Percentiles rank a stretch among this genome's conserved stretches.
Conservation (phyloP, 2,329 filamentous ascomycete species). For the Colletotrichum eremochloae region DNA sequence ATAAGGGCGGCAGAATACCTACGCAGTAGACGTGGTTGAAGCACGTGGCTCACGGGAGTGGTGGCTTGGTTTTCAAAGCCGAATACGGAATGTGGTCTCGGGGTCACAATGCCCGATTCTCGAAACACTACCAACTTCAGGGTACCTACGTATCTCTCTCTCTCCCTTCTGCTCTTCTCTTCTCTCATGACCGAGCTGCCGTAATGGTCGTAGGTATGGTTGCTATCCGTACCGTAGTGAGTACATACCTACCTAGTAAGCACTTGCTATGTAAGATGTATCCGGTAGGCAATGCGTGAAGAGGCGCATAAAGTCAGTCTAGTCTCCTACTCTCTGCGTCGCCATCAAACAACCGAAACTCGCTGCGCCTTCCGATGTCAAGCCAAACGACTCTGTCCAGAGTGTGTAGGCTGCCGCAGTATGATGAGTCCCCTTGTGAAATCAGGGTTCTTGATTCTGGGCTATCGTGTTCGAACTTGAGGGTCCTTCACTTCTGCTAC, state of each 20-base stretch:
- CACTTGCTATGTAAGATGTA: too few species aligned
- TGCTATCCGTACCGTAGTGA: too few species aligned
- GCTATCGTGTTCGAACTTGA: neutral
- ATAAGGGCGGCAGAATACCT: too few species aligned
- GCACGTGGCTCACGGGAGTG: neutral
- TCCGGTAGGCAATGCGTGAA: too few species aligned
- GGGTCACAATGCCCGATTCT: neutral
- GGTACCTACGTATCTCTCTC: neutral
- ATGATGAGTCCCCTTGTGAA: too few species aligned
- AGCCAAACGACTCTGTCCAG: neutral
- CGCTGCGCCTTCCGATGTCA: slow-evolving; percentile 29
- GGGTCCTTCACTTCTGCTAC: neutral
- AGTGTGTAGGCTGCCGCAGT: neutral
- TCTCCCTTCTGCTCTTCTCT: too few species aligned
- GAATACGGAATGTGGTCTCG: neutral
- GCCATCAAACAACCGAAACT: slow-evolving; percentile 16
- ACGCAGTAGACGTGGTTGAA: too few species aligned
- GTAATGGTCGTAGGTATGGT: too few species aligned
- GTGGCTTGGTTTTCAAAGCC: slow-evolving; percentile 1
- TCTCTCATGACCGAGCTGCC: too few species aligned
- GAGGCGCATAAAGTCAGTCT: neutral
- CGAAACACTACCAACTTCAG: neutral
- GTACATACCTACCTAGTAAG: neutral
- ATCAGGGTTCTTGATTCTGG: neutral
- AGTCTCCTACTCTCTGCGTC: neutral